These are phyloP conservation scores for Pyrenula aspistea DNA, from an alignment of 495 filamentous ascomycete genomes.

Conservation along the genomic window DNA sequence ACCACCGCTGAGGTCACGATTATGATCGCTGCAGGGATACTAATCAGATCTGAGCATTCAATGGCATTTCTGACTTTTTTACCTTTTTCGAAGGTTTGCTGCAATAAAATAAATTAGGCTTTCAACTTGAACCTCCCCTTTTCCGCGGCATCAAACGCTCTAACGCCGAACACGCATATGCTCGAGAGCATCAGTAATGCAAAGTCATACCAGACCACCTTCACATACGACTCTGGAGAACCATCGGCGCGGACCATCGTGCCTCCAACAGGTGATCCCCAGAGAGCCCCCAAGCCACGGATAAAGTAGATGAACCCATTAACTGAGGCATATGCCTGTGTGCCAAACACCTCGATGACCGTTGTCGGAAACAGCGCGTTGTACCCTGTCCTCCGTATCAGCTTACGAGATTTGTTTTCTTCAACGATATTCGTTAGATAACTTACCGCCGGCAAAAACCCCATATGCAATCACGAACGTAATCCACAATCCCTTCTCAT, in stretches of 20 bases:
- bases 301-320: constrained; percentile 46
- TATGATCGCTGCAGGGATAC: too few relatives aligned
- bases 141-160: constrained; percentile 15
- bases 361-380: constrained; percentile 27
- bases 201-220: constrained; percentile 17
- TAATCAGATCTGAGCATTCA: too few relatives aligned
- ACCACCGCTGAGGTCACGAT: too few relatives aligned
- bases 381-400: constrained; percentile 8
- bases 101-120: too few relatives aligned
- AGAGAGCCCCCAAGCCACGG: constrained; percentile 39
- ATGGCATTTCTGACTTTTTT: too few relatives aligned
- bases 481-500: constrained; percentile 24
- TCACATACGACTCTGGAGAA: constrained; percentile 8
- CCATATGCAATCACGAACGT: constrained; percentile 41
- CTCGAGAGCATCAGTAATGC: constrained; percentile 11
- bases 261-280: constrained; percentile 30
- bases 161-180: constrained; percentile 17
- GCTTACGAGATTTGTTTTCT: constrained; percentile 5
- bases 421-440: constrained; percentile 30
- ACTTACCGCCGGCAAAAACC: constrained; percentile 25
- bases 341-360: constrained; percentile 45
- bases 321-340: constrained; percentile 43
- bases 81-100: too few relatives aligned
- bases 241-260: not conserved
- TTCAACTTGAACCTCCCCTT: constrained; percentile 18